phyloP scores from a whole-genome alignment of 2,329 filamentous ascomycete genomes.

The Cyphellophora europaea region DNA sequence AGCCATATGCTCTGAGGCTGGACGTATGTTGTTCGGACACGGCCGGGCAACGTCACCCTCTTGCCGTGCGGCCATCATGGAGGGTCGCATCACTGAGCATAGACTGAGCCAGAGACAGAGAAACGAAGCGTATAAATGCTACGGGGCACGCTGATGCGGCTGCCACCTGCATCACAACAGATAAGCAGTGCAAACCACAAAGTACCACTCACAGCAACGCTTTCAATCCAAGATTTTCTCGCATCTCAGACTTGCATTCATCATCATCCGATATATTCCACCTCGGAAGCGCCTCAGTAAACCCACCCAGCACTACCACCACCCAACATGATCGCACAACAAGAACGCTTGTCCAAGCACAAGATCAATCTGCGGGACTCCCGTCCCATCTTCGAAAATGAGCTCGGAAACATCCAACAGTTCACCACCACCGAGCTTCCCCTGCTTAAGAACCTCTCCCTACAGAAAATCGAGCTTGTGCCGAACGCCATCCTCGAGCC shows the following conservation, averaged over 20 bases:
- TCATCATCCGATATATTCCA: not conserved
- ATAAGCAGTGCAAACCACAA: no score
- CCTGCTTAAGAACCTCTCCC: constrained; percentile 1
- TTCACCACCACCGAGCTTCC: constrained; percentile 1
- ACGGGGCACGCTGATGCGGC: no score
- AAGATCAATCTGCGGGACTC: not conserved
- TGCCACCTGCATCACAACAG: no score
- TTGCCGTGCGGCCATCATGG: no score
- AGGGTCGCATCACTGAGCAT: no score
- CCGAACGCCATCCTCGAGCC: not conserved
- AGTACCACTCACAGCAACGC: no score
- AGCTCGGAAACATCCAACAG: not conserved
- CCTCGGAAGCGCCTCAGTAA: not conserved
- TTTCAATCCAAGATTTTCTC: no score
- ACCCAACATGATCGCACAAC: not conserved
- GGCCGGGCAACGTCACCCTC: no score
- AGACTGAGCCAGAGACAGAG: no score
- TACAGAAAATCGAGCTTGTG: not conserved
- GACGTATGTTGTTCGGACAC: no score
- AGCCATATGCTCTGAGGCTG: no score
- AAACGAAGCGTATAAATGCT: no score
- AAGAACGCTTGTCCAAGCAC: constrained; percentile 1
- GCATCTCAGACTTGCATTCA: not conserved
- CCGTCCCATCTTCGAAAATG: not conserved
- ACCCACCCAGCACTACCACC: not conserved